Evolutionary conservation across 208 protist genomes (phyloP).

Genomic region (Leishmania aethiopica): DNA sequence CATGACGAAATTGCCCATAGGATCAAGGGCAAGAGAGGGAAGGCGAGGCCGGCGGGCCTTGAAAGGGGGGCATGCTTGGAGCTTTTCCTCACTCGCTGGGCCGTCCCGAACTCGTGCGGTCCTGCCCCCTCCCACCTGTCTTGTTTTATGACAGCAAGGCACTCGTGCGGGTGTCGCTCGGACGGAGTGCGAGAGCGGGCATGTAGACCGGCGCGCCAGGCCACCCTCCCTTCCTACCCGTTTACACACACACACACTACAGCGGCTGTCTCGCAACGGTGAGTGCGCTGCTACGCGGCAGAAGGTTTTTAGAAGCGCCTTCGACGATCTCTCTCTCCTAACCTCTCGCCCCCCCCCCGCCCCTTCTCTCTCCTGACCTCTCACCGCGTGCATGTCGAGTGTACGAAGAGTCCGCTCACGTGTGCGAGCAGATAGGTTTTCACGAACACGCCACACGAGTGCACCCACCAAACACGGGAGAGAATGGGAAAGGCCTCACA

Average conservation of each 20-base stretch:
- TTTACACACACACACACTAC: not conserved
- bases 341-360: not conserved
- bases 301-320: not conserved
- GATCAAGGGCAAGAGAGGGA: not conserved
- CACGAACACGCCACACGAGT: not conserved
- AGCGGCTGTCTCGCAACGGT: not conserved
- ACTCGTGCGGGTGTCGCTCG: not conserved
- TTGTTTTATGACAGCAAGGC: not conserved
- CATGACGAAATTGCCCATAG: not conserved
- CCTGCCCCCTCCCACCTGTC: not conserved
- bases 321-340: not conserved
- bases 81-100: not conserved
- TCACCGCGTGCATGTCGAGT: not conserved
- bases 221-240: not conserved
- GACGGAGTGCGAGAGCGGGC: not conserved
- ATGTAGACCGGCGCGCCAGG: not conserved
- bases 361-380: constrained; percentile 5
- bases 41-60: too few relatives aligned
- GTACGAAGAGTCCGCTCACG: not conserved
- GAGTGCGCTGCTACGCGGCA: not conserved
- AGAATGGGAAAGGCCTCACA: not conserved
- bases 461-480: not conserved
- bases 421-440: not conserved
- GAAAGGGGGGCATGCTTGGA: not conserved
- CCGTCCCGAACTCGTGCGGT: not conserved